Conservation (phyloP, 768 basidiomycete genomes). For the Podaxis carcinomalis region DNA sequence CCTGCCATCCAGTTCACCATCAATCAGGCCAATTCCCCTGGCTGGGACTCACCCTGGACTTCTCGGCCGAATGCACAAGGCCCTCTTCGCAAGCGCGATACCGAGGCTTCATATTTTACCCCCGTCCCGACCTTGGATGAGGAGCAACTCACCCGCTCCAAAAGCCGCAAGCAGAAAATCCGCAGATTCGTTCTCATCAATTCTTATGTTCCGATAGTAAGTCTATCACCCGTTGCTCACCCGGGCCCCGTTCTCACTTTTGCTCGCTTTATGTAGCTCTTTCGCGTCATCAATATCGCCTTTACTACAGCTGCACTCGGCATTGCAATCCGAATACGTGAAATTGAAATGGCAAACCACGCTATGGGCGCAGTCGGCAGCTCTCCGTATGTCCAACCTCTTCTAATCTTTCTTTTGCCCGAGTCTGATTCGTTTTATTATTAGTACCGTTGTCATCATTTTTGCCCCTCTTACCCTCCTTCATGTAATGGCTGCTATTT, state of each 20-base stretch:
- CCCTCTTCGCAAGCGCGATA: constrained; percentile 20
- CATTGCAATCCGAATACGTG: constrained; percentile 72
- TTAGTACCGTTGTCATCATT: constrained; percentile 77
- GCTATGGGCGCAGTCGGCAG: constrained; percentile 75
- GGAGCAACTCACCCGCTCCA: constrained; percentile 22
- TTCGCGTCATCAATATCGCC: constrained; percentile 79
- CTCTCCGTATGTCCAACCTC: constrained; percentile 56
- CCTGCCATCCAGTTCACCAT: constrained; percentile 42
- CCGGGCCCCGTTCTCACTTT: neutral
- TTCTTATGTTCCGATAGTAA: constrained; percentile 73
- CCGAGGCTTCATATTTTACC: constrained; percentile 17
- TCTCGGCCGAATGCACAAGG: constrained; percentile 38
- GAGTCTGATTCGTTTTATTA: neutral
- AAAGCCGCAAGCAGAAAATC: constrained; percentile 40
- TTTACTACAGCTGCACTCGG: constrained; percentile 79
- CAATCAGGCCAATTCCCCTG: constrained; percentile 53
- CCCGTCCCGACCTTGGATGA: constrained; percentile 25
- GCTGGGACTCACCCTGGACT: constrained; percentile 70
- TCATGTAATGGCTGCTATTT: constrained; percentile 83
- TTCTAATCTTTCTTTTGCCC: neutral
- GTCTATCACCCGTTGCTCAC: constrained; percentile 18
- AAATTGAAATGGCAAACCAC: constrained; percentile 42
- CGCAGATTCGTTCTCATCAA: constrained; percentile 70
- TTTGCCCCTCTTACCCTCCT: constrained; percentile 79
- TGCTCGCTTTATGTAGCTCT: constrained; percentile 46